A percentile compares a stretch with the other conserved stretches of the same genome.
Conservation (phyloP, 805 yeast genomes). For the Ogataea salicorniae region DNA sequence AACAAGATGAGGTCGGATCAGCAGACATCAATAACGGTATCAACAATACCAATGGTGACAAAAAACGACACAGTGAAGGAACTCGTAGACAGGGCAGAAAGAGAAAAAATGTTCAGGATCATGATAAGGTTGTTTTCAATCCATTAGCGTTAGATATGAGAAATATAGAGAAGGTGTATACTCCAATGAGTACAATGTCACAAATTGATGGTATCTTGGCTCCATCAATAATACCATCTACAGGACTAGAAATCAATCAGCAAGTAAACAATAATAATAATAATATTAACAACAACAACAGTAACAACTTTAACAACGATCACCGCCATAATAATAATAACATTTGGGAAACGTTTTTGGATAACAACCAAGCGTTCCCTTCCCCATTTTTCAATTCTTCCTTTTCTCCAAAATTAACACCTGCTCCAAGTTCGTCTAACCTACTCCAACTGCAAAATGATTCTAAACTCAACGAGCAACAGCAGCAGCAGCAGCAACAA, state of each 20-base stretch:
- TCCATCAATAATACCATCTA: no score
- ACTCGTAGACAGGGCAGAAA: background rate
- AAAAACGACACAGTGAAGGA: no score
- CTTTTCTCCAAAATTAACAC: slow-evolving; percentile 1
- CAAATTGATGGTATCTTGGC: background rate
- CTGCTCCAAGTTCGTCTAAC: background rate
- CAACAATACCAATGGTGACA: background rate
- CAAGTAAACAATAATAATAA: background rate
- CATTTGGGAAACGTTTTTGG: slow-evolving; percentile 9
- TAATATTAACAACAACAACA: background rate
- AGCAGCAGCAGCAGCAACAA: background rate
- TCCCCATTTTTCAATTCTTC: slow-evolving; percentile 1
- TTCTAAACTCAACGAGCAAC: background rate
- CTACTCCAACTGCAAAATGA: no score
- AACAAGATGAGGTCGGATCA: background rate
- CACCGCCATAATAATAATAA: background rate
- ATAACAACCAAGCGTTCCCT: background rate
- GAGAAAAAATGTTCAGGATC: background rate
- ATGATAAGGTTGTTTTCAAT: slow-evolving; percentile 23
- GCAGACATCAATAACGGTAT: background rate
- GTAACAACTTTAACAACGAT: background rate
- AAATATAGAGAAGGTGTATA: background rate
- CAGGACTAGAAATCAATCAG: background rate
- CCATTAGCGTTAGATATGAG: slow-evolving; percentile 22
- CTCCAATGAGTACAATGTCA: background rate